Conservation (phyloP, 1,139 yeast species). For the Yamadazyma triangularis region DNA sequence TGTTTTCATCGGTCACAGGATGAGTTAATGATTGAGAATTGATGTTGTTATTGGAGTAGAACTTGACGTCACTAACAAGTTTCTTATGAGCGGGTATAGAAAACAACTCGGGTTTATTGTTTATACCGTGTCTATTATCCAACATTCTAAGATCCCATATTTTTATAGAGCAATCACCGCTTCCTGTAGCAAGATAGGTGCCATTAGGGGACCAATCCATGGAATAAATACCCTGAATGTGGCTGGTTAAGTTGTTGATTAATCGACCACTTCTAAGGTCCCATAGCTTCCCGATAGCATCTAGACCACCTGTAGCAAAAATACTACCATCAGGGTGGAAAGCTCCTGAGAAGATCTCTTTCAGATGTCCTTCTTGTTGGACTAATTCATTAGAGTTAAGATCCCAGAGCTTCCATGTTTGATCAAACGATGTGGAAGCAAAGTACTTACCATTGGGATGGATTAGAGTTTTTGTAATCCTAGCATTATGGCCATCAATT, state of each 20-base stretch:
- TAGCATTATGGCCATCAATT: conserved; percentile 39
- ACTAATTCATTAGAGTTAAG: conserved; percentile 30
- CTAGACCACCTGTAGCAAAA: conserved; percentile 74
- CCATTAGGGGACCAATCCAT: conserved; percentile 79
- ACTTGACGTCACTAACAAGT: conserved; percentile 64
- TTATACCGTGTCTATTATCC: conserved; percentile 15
- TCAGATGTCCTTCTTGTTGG: conserved; percentile 84
- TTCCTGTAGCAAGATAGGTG: conserved; percentile 70
- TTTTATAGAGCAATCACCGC: conserved; percentile 77
- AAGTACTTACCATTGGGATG: conserved; percentile 60
- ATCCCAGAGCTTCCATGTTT: conserved; percentile 92
- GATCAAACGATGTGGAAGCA: conserved; percentile 77
- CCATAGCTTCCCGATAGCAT: conserved; percentile 75
- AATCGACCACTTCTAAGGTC: conserved; percentile 78
- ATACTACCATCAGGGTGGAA: conserved; percentile 80
- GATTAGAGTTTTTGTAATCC: conserved; percentile 61
- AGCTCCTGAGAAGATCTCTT: conserved; percentile 59
- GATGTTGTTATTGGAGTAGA: conserved; percentile 29
- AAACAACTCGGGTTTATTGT: conserved; percentile 22
- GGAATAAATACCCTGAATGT: conserved; percentile 66
- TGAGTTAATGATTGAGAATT: conserved; percentile 2
- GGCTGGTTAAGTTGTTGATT: conserved; percentile 58
- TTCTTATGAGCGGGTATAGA: conserved; percentile 77
- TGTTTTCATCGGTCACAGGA: conserved; percentile 27
- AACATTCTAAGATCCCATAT: conserved; percentile 78